Conservation (phyloP, 176 grass and related monocot species). For the Dendrocalamus sinicus region DNA sequence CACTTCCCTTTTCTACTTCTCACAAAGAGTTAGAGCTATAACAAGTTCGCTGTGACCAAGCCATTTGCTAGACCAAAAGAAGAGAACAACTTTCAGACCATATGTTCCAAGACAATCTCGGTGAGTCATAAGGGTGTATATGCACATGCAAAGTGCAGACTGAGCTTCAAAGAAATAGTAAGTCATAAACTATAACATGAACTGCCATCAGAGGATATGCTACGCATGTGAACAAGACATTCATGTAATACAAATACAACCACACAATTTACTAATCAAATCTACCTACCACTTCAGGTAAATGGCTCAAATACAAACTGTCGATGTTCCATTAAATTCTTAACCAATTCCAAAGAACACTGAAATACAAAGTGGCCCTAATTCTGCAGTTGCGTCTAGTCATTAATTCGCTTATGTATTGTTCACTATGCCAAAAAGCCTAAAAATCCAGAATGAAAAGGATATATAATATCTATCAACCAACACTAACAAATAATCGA, state of each 20-base stretch:
- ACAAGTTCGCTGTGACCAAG: constrained; percentile 22
- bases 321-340: background rate
- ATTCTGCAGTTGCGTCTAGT: constrained; percentile 1
- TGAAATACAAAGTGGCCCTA: background rate
- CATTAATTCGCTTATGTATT: constrained; percentile 12
- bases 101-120: background rate
- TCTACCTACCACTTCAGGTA: constrained; percentile 3
- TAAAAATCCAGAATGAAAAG: background rate
- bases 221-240: constrained; percentile 11
- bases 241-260: constrained; percentile 9
- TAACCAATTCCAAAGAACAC: background rate
- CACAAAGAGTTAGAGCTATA: background rate
- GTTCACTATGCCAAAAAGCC: background rate
- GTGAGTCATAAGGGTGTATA: background rate
- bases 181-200: background rate
- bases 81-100: background rate
- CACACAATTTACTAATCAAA: constrained; percentile 15
- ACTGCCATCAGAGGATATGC: constrained; percentile 31
- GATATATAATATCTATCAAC: background rate
- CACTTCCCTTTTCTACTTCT: background rate
- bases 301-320: background rate
- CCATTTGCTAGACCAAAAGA: background rate
- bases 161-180: constrained; percentile 6
- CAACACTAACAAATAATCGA: constrained; percentile 13
- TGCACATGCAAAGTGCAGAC: background rate